Conservation (phyloP, 345 rosid genomes). For the Hibiscus tridactylites region DNA sequence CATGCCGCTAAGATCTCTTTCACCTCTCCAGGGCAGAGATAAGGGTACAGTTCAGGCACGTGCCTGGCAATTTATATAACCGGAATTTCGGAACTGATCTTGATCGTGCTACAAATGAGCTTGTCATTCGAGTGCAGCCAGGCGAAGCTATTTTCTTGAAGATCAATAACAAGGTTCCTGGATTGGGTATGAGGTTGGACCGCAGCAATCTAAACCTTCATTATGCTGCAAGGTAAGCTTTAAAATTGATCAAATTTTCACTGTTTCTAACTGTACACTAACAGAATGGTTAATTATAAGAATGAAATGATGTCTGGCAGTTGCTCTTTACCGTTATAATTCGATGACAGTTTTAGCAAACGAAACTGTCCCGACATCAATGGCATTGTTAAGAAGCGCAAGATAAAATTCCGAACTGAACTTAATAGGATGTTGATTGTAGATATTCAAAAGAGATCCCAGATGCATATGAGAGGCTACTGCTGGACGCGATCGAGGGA, state of each 20-base stretch:
- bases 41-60: conserved; percentile 95
- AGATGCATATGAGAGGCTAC: conserved; percentile 94
- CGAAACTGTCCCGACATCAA: no score
- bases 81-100: conserved; percentile 69
- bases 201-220: conserved; percentile 80
- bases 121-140: conserved; percentile 90
- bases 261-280: not conserved
- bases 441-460: conserved; percentile 97
- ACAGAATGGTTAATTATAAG: not conserved
- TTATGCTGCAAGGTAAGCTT: conserved; percentile 73
- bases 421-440: not conserved
- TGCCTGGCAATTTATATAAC: conserved; percentile 88
- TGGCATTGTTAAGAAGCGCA: not conserved
- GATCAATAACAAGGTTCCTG: conserved; percentile 97
- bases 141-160: conserved; percentile 94
- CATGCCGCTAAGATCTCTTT: conserved; percentile 1
- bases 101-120: conserved; percentile 85
- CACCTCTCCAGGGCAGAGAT: conserved; percentile 67
- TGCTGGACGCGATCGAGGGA: conserved; percentile 91
- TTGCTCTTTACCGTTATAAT: no score
- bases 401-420: not conserved
- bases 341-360: no score
- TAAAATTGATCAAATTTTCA: not conserved
- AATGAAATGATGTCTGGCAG: not conserved
- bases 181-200: conserved; percentile 95